Evolutionary conservation across 768 basidiomycete species (phyloP).

Genomic region (Mycena crocata): DNA sequence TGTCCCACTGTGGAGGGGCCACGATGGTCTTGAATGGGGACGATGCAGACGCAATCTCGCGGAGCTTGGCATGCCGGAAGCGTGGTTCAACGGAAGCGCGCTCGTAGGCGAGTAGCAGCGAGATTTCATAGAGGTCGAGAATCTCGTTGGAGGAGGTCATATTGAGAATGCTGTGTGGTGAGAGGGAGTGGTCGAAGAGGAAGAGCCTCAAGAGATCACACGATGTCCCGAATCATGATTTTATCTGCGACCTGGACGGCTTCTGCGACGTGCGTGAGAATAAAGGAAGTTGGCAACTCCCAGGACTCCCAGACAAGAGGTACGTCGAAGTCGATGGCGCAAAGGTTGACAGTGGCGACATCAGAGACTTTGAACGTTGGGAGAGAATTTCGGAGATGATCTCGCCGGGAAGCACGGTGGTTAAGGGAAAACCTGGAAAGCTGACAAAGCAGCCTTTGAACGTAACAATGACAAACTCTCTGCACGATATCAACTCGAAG

Average conservation of each 20-base stretch:
- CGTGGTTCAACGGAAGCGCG: slow-evolving; percentile 31
- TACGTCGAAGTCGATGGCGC: background rate
- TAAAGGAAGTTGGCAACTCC: no score
- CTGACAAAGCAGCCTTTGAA: no score
- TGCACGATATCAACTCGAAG: no score
- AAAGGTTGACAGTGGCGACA: background rate
- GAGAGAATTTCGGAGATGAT: slow-evolving; percentile 6
- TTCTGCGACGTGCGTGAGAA: no score
- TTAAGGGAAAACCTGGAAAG: no score
- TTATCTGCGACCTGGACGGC: no score
- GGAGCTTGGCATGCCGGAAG: background rate
- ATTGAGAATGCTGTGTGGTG: no score
- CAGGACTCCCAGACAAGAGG: slow-evolving; percentile 6
- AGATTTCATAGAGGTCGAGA: slow-evolving; percentile 30
- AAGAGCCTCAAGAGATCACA: no score
- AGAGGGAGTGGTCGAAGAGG: no score
- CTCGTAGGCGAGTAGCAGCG: slow-evolving; percentile 31
- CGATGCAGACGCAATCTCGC: background rate
- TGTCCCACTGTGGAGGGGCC: background rate
- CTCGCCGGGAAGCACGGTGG: slow-evolving; percentile 6
- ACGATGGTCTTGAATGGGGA: background rate
- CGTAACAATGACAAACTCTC: no score
- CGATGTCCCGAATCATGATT: no score
- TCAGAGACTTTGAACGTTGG: background rate
- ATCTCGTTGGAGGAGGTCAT: background rate